Conservation (phyloP, 495 filamentous ascomycete genomes). For the Penicillium lagena region DNA sequence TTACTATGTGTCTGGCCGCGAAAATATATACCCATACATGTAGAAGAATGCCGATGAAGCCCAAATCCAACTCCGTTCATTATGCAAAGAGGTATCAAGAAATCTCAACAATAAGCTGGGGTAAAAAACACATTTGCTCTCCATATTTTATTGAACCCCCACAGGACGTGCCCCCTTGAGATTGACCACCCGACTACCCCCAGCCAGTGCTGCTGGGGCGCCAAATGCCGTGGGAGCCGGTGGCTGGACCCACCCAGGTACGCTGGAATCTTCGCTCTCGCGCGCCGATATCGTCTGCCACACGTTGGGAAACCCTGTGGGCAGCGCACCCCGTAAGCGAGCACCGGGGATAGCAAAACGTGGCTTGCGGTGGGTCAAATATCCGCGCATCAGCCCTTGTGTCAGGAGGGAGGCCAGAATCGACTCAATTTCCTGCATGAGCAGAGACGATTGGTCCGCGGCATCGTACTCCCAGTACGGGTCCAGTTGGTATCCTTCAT, state of each 20-base stretch:
- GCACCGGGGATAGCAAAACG: constrained; percentile 80
- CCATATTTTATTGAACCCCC: constrained; percentile 28
- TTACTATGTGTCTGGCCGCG: no score
- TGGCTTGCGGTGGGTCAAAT: constrained; percentile 66
- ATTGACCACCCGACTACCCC: constrained; percentile 46
- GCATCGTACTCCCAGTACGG: constrained; percentile 21
- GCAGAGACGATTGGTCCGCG: constrained; percentile 33
- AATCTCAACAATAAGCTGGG: neutral
- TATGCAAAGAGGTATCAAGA: constrained; percentile 4
- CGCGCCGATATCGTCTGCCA: constrained; percentile 50
- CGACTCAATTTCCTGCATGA: constrained; percentile 66
- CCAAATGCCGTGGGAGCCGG: constrained; percentile 12
- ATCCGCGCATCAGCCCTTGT: constrained; percentile 81
- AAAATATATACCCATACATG: no score
- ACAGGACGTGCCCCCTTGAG: constrained; percentile 46
- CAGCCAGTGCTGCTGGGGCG: constrained; percentile 9
- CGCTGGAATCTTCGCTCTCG: constrained; percentile 31
- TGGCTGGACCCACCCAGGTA: constrained; percentile 52
- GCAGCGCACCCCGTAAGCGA: constrained; percentile 53
- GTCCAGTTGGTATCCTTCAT: constrained; percentile 36
- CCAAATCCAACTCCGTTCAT: no score
- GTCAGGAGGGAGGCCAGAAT: constrained; percentile 70
- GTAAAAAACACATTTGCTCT: neutral
- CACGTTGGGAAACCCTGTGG: constrained; percentile 56
- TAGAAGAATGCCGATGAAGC: no score